Base-by-base conservation (phyloP, 2,329 filamentous ascomycete genomes). In the Lomentospora prolificans region DNA sequence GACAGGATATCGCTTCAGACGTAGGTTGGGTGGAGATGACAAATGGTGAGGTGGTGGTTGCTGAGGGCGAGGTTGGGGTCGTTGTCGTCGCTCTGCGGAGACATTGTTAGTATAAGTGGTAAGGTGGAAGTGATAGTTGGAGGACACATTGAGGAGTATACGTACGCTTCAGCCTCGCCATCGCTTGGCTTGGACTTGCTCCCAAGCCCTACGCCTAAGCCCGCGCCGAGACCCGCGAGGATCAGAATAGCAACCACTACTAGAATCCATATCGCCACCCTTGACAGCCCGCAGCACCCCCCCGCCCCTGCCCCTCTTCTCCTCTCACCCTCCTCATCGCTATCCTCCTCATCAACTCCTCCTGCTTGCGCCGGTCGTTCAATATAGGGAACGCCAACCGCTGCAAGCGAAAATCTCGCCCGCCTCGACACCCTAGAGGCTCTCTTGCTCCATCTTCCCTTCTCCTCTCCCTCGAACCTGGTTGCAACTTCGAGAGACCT, bases 201-300 rank as follows among this genome's bases (percentile, higher is more conserved):
- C 69, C 69, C 12, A 74, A 71, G 67, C 0, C 69, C 69, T 3
- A 75, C 65, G 4, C 73, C 73, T 3, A 71, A 67, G 0, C 69
- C 69, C 3, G 74, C 65, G 3, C 72, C 73, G 3, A 73, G 57
- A 19, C 68, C 50, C 4, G 73, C 4, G 39, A 55, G 14, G 10
- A 73, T 27, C 5, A 71, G 50, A 1, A 41, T 25, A 7, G 64
- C 55, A 2, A 65, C 53, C 2, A 66, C 60, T 2, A 64, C 60
- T 1, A 72, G 19, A 4, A 72, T 51, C 69, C 69, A 74, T 44
- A 75, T 68, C 41, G 64, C 57, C 22, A 64, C 63, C 55, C 60
- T 65, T 55, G 58, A 64, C 48, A 72, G 24, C 1, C 69, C 19
- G n/a, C 41, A 46, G 41, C 41, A 6, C n/a, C 41, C 4, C 41